Percentiles rank a stretch among this genome's conserved stretches.
phyloP scores from a whole-genome alignment of 2,329 filamentous ascomycete genomes.

The Peltaster fructicola region DNA sequence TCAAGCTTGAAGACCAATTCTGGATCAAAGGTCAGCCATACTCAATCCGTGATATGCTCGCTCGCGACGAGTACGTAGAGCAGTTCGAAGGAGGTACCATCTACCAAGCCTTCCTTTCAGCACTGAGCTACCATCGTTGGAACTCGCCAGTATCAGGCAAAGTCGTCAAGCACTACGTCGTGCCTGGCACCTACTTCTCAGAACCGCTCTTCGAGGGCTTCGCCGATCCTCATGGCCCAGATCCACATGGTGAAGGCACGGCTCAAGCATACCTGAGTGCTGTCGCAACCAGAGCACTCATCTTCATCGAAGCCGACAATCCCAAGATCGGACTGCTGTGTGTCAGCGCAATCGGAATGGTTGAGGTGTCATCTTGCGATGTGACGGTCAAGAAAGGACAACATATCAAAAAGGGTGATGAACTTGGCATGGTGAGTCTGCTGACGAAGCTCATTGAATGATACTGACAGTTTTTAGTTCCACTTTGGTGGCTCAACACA shows the following conservation, averaged over 20 bases:
- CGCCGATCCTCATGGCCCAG: constrained; percentile 22
- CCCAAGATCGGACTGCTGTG: constrained; percentile 49
- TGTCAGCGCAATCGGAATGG: constrained; percentile 58
- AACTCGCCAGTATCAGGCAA: constrained; percentile 49
- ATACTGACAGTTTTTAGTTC: too few relatives aligned
- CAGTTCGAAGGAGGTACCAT: constrained; percentile 46
- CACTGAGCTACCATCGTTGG: constrained; percentile 55
- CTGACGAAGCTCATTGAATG: too few relatives aligned
- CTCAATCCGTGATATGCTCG: constrained; percentile 32
- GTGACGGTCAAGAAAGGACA: constrained; percentile 51
- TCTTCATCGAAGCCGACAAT: constrained; percentile 55
- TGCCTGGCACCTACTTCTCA: constrained; percentile 51
- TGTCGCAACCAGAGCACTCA: constrained; percentile 50
- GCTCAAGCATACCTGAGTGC: constrained; percentile 47
- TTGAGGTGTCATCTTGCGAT: constrained; percentile 55
- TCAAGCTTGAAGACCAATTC: constrained; percentile 42
- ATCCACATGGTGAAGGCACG: constrained; percentile 26
- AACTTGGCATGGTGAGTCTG: constrained; percentile 62
- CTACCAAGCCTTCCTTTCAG: constrained; percentile 53
- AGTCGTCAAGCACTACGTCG: constrained; percentile 38
- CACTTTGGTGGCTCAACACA: constrained; percentile 61
- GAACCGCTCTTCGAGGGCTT: constrained; percentile 36
- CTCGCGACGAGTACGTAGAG: constrained; percentile 32
- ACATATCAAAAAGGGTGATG: constrained; percentile 48
- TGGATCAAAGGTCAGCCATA: constrained; percentile 56